Evolutionary conservation across 106 monocot species (phyloP), one percentile per base, ranked within the genome.

Genomic region (Dendrobium catenatum): DNA sequence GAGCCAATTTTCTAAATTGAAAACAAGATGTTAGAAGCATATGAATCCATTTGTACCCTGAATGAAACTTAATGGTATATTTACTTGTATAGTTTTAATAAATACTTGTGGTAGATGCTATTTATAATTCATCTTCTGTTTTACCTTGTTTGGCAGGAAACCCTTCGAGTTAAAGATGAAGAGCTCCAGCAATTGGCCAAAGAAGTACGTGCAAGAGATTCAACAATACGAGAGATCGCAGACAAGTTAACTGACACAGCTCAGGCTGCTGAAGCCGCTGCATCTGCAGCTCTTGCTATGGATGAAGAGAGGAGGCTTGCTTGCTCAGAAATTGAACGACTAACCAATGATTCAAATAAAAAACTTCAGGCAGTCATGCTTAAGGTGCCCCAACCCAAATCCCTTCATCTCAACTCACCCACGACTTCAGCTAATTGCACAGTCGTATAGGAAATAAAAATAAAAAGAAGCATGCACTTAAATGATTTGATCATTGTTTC

Each of bases 131-230:
- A 51, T 76, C 19, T 6, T 75, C 76, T 27, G 24, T 33, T 76
- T 76, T 27, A 3, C 9, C 26, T 49, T 76, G 24, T 76, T 83
- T 24, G 74, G 42, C 79, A 99, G 98, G 95, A 99, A 80, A 99
- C 98, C 51, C 88, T 99, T 68, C 77, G 91, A 72, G 95, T 93
- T 66, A 99, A 99, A 89, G 98, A 99, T 80, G 95, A 99, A 46
- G 95, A 99, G 77, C 81, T 99, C 20, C 91, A 89, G n/a, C 90
- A 89, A 43, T 76, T 99, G 77, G 89, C 89, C 17, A 89, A 88
- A 83, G 93, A 95, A 43, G 75, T 93, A 42, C 91, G 93, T 75
- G 91, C 91, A 48, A 77, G 93, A 78, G 89, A 99, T 89, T 86
- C 88, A 40, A 93, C 89, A 31, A 93, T 99, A 82, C 93, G 83